phyloP scores from a whole-genome alignment of 2,329 filamentous ascomycete species.

The Xylariaceae sp. region DNA sequence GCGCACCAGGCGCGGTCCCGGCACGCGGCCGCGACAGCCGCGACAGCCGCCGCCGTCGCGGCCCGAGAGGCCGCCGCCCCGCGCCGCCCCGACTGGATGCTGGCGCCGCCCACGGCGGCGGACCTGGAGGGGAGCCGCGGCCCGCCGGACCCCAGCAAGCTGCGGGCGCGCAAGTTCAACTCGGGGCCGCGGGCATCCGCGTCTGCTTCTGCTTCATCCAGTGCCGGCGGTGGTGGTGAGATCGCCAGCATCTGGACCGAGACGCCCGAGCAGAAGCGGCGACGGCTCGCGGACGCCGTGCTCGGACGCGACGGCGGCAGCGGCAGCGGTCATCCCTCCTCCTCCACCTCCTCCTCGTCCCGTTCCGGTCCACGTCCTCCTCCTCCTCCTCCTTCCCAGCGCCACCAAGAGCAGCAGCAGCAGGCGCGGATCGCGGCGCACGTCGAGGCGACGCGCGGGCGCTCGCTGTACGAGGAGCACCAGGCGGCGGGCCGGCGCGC shows the following conservation, averaged over 20 bases:
- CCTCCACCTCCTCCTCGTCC: slow-evolving; percentile 18
- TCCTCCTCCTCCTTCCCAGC: neutral
- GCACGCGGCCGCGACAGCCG: slow-evolving; percentile 22
- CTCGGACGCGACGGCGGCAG: slow-evolving; percentile 54
- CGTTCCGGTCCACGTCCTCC: slow-evolving; percentile 16
- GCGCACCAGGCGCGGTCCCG: slow-evolving; percentile 21
- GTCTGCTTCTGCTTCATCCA: slow-evolving; percentile 15
- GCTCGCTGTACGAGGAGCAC: slow-evolving; percentile 54
- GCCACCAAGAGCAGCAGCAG: slow-evolving; percentile 38
- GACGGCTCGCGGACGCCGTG: slow-evolving; percentile 71
- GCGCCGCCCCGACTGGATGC: slow-evolving; percentile 80
- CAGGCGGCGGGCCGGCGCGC: slow-evolving; percentile 32
- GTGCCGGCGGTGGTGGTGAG: slow-evolving; percentile 30
- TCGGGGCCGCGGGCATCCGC: slow-evolving; percentile 41
- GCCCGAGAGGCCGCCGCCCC: slow-evolving; percentile 34
- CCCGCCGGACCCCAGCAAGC: slow-evolving; percentile 74
- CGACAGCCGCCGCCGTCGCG: slow-evolving; percentile 6
- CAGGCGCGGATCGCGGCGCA: slow-evolving; percentile 39
- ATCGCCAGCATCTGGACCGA: slow-evolving; percentile 80
- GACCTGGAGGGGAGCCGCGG: slow-evolving; percentile 49
- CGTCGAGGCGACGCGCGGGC: slow-evolving; percentile 47
- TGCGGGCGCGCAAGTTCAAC: slow-evolving; percentile 76
- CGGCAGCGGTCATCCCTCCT: slow-evolving; percentile 18
- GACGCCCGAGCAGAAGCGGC: slow-evolving; percentile 79
- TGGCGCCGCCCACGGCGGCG: slow-evolving; percentile 55